Evolutionary conservation across 345 rosid species (phyloP), one percentile per base, ranked within the genome.

Genomic region (Isatis tinctoria): DNA sequence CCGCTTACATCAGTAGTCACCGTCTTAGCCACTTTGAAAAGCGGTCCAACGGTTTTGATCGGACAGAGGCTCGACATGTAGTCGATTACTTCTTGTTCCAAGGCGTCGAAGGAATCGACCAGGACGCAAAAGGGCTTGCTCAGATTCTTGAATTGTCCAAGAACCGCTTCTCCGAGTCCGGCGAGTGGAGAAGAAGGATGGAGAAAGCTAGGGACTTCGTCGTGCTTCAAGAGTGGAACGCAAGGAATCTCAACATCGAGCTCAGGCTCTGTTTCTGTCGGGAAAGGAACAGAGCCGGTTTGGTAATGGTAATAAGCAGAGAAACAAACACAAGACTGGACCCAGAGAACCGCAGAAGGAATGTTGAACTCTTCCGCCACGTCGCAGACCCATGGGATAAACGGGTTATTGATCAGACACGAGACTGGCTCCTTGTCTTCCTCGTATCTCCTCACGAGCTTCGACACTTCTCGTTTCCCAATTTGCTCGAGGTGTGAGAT

Each of bases 311-410:
- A 93, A 74, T 90, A 93, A 26, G 88, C 79, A 0, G 90, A 71
- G 36, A 90, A 88, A 77, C 85, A 86, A 5, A 87, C 95, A 18
- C 90, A 88, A 3, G 98, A 90, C 63, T 93, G 93, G 5, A 93
- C 88, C 98, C 97, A 93, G 1, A 93, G 91, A 80, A 90, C 73
- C 0, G 97, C 97, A 11, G 83, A 90, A 39, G 96, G 93, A 27
- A 93, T 65, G 54, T 85, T 86, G 0, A 90, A 80, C 30, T 69
- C 71, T 57, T 70, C 85, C 1, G 93, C 98, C 4, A 92, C 89
- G 60, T 88, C 88, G 1, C 90, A 78, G 16, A 83, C 95, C 95
- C 96, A 92, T 3, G 98, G 96, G 22, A 87, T 75, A 70, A 90
- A 90, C 1, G 96, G 88, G 73, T 90, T 92, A 61, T 84, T 88